Conservation (phyloP, 2,329 filamentous ascomycete genomes). For the Trichoderma hamatum region DNA sequence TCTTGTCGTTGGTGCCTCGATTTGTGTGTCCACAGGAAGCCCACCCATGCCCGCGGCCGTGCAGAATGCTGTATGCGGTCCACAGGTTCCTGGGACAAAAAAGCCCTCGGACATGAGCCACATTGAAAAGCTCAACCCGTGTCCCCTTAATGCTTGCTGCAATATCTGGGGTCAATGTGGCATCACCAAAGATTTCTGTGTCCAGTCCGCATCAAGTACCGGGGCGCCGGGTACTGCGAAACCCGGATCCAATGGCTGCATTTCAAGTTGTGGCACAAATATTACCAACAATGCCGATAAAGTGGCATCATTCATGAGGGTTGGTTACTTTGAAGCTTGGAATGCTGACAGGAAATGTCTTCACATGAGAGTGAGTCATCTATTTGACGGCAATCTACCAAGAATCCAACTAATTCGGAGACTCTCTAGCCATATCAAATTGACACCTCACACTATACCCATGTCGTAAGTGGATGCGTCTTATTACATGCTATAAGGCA, state of each 20-base stretch:
- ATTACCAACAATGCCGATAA: slow-evolving; percentile 1
- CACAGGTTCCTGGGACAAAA: background rate
- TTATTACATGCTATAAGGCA: too few species aligned
- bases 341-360: background rate
- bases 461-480: background rate
- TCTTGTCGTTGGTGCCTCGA: background rate
- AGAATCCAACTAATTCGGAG: too few species aligned
- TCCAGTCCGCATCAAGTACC: background rate
- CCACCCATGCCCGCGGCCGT: background rate
- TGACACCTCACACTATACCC: background rate
- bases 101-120: background rate
- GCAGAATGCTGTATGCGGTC: background rate
- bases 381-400: background rate
- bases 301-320: background rate
- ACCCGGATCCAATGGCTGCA: slow-evolving; percentile 28
- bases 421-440: too few species aligned
- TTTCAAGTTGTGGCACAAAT: slow-evolving; percentile 32
- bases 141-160: background rate
- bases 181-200: background rate
- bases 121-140: background rate
- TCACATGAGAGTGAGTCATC: background rate
- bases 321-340: background rate
- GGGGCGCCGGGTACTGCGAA: slow-evolving; percentile 20
- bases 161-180: background rate
- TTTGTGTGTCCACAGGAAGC: background rate